These are phyloP conservation scores for Saccharomycopsis sp. DNA, from an alignment of 805 yeast species.

Conservation along the genomic window DNA sequence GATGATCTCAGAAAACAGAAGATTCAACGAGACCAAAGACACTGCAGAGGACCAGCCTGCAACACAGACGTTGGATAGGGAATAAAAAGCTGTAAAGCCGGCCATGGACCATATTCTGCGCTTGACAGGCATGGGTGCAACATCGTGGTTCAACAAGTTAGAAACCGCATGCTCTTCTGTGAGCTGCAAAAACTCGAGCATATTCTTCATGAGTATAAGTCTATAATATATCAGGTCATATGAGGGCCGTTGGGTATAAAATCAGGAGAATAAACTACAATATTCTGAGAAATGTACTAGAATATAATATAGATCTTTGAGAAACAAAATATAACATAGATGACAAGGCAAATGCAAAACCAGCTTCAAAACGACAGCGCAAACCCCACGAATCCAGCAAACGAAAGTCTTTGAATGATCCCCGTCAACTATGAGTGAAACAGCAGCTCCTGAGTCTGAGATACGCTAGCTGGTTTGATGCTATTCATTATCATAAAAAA, in stretches of 20 bases:
- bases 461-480: neutral
- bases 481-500: neutral
- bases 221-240: too few species aligned
- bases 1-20: conserved; percentile 25
- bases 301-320: too few species aligned
- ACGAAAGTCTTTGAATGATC: too few species aligned
- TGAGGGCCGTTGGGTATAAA: too few species aligned
- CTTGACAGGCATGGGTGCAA: conserved; percentile 34
- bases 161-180: neutral
- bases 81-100: conserved; percentile 32
- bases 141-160: conserved; percentile 28
- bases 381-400: too few species aligned
- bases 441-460: neutral
- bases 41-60: conserved; percentile 34
- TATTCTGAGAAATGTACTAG: too few species aligned
- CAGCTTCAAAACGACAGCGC: too few species aligned
- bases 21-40: conserved; percentile 26
- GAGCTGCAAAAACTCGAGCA: neutral
- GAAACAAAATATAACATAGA: too few species aligned
- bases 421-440: neutral
- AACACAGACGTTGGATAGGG: conserved; percentile 31
- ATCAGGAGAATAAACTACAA: too few species aligned
- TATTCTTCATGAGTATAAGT: neutral
- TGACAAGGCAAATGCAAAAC: too few species aligned
- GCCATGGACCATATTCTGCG: conserved; percentile 35